Evolutionary conservation across 2,329 filamentous ascomycete species (phyloP).

Genomic region (Tolypocladium ophioglossoides): DNA sequence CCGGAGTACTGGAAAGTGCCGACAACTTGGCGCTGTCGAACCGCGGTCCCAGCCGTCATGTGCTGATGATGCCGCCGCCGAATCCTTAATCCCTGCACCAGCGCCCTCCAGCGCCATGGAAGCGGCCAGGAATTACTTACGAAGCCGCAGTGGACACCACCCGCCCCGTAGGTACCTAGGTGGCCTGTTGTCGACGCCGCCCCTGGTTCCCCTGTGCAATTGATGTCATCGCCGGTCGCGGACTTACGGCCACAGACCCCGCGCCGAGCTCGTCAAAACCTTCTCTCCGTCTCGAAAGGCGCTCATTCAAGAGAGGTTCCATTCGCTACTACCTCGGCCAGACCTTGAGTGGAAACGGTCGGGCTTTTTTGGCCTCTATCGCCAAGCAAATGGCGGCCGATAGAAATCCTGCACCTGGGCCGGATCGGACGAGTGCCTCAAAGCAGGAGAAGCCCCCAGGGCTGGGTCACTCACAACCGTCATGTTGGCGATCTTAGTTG

Average conservation of each 20-base stretch:
- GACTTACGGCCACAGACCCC: not conserved
- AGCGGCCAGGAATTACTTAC: too few species aligned
- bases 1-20: not conserved
- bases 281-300: not conserved
- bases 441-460: not conserved
- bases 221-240: not conserved
- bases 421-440: not conserved
- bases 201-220: not conserved
- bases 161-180: too few species aligned
- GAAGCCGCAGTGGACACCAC: too few species aligned
- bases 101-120: too few species aligned
- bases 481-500: too few species aligned
- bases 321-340: not conserved
- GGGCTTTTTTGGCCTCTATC: not conserved
- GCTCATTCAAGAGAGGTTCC: not conserved
- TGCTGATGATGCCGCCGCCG: not conserved
- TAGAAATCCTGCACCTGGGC: not conserved
- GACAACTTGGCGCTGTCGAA: not conserved
- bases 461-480: too few species aligned
- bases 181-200: too few species aligned
- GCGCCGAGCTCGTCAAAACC: not conserved
- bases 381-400: not conserved
- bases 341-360: not conserved
- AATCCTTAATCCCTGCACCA: too few species aligned
- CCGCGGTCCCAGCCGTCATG: not conserved